Evolutionary conservation across 1,284 basidiomycete genomes (phyloP).

Genomic region (Trichosporon asahii): DNA sequence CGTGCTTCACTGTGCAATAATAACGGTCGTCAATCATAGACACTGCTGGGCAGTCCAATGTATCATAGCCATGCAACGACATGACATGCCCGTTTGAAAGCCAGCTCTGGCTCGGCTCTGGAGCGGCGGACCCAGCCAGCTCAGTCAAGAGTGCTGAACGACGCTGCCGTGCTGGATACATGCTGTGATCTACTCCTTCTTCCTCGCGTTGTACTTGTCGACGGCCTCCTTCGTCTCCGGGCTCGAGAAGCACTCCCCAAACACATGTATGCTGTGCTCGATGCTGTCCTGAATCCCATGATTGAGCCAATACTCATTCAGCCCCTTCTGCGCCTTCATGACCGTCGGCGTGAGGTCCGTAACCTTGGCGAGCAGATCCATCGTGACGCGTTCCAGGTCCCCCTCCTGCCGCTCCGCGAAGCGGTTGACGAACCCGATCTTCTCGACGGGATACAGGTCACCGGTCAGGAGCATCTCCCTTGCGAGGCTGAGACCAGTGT

Average conservation of each 20-base stretch:
- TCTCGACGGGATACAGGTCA: conserved; percentile 19
- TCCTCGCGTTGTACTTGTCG: conserved; percentile 17
- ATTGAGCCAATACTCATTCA: conserved; percentile 24
- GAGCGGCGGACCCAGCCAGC: no score
- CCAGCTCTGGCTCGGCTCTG: no score
- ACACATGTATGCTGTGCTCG: conserved; percentile 20
- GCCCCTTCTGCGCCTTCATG: conserved; percentile 24
- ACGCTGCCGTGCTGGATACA: no score
- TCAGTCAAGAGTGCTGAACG: no score
- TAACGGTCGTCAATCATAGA: no score
- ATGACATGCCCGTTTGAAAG: no score
- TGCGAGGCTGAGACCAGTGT: conserved; percentile 18
- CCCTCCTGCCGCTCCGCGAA: conserved; percentile 6
- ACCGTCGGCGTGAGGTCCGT: conserved; percentile 21
- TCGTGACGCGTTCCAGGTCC: not conserved
- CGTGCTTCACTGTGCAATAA: no score
- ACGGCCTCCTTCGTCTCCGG: conserved; percentile 22
- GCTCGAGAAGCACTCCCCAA: conserved; percentile 19
- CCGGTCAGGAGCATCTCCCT: conserved; percentile 25
- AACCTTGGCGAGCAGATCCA: conserved; percentile 20
- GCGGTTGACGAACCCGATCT: conserved; percentile 19
- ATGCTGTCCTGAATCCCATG: conserved; percentile 12
- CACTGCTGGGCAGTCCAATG: no score
- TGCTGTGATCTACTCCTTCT: conserved; percentile 14
- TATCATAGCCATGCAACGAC: no score